Evolutionary conservation across 1,284 basidiomycete genomes (phyloP).

Genomic region (Puccinia hordei): DNA sequence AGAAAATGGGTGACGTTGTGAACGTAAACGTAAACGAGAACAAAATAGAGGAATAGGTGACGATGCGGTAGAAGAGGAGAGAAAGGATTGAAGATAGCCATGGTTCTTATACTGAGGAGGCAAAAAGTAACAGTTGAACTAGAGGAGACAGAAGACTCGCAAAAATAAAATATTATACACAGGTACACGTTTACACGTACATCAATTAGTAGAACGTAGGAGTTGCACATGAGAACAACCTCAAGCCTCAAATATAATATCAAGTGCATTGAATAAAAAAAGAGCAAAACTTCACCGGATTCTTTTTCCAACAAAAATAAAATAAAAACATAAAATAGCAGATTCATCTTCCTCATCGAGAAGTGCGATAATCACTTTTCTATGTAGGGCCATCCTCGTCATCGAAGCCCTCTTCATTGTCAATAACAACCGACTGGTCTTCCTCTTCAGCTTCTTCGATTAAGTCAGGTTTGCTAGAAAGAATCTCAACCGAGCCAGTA

Average conservation of each 20-base stretch:
- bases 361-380: background rate
- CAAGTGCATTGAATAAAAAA: background rate
- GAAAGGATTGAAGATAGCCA: no score
- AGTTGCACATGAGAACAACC: background rate
- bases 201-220: background rate
- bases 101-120: no score
- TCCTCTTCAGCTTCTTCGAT: conserved; percentile 37
- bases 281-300: background rate
- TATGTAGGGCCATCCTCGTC: conserved; percentile 19
- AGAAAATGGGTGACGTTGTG: no score
- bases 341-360: background rate
- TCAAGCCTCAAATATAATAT: background rate
- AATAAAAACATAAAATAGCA: background rate
- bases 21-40: no score
- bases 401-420: conserved; percentile 28
- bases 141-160: background rate
- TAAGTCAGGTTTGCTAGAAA: background rate
- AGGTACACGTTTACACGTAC: background rate
- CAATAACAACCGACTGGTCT: conserved; percentile 16
- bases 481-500: background rate
- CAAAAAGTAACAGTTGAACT: no score
- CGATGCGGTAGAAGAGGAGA: no score
- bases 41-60: no score
- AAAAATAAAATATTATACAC: background rate
- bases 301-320: conserved; percentile 13